Evolutionary conservation across 2,329 filamentous ascomycete species (phyloP), one percentile per base, ranked within the genome.

Genomic region (Hymenotorrendiella dingleyae): DNA sequence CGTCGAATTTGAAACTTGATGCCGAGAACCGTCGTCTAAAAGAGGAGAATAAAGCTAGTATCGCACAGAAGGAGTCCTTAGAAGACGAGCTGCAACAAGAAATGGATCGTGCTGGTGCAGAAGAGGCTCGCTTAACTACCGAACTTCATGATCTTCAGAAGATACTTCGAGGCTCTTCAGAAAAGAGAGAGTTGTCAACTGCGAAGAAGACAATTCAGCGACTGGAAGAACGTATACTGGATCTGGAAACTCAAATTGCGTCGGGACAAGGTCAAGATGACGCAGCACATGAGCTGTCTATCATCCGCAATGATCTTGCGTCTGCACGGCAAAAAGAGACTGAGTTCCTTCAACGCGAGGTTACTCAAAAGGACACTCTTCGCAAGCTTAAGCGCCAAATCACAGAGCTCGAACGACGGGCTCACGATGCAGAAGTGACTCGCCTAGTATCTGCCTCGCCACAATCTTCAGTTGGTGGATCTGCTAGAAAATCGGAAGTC

Each of bases 1-100:
- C 80, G 21, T 66, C 76, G n/a, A 84, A 82, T 58, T 66, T 80
- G 48, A 82, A 80, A 55, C 70, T 86, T 14, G 83, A 87, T 49
- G 73, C 69, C 47, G 83, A 87, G 54, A 67, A 84, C 12, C 76
- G 78, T 30, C 71, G 80, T 10, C 65, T 86, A 12, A 76, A 70
- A 39, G 78, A 84, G 7, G 82, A 87, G 57, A 82, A 80, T 54
- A 71, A 69, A 42, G 60, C 68, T 1, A 64, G 85, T 27, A 46
- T 67, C 10, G 73, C 79, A 44, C 73, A 80, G 47, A 77, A 76
- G 23, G 67, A 74, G 29, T 65, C 70, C 1, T 63, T 84, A 3
- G 82, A 87, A 57, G 71, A 69, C 49, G 76, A 82, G 22, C 70
- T 87, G 2, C 76, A 84, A 42, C 68, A 74, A 10, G 82, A 86